These are phyloP conservation scores for Glonium stellatum DNA, from an alignment of 495 filamentous ascomycete species.

Conservation along the genomic window DNA sequence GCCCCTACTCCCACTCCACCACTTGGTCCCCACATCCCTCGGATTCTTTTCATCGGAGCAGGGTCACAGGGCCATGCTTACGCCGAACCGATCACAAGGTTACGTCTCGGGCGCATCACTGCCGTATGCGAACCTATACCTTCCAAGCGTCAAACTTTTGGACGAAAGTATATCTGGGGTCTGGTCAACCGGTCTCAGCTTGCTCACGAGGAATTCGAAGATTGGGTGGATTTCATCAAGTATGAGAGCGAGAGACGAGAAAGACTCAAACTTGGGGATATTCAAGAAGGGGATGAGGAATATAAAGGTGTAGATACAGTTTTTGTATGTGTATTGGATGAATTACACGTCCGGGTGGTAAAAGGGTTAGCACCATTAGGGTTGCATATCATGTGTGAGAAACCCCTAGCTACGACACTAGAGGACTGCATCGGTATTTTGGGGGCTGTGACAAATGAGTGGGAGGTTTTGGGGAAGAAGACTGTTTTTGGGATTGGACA, in stretches of 20 bases:
- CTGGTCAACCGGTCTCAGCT: slow-evolving; percentile 29
- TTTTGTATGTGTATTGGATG: slow-evolving; percentile 83
- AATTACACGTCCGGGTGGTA: slow-evolving; percentile 77
- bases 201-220: slow-evolving; percentile 56
- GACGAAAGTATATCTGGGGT: slow-evolving; percentile 62
- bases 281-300: slow-evolving; percentile 13
- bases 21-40: slow-evolving; percentile 14
- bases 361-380: slow-evolving; percentile 55
- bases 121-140: slow-evolving; percentile 76
- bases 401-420: slow-evolving; percentile 76
- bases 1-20: no score
- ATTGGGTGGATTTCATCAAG: slow-evolving; percentile 65
- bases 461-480: slow-evolving; percentile 34
- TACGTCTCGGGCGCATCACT: slow-evolving; percentile 32
- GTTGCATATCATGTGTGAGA: slow-evolving; percentile 87
- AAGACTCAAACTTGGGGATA: slow-evolving; percentile 14
- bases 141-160: slow-evolving; percentile 66
- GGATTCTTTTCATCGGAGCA: slow-evolving; percentile 74
- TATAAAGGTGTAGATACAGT: slow-evolving; percentile 69
- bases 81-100: slow-evolving; percentile 43
- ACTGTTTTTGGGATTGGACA: slow-evolving; percentile 65
- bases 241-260: slow-evolving; percentile 56
- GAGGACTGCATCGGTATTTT: slow-evolving; percentile 70
- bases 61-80: slow-evolving; percentile 77
- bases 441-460: slow-evolving; percentile 42